Base-by-base conservation (phyloP, 768 basidiomycete genomes). In the Megacollybia marginata region DNA sequence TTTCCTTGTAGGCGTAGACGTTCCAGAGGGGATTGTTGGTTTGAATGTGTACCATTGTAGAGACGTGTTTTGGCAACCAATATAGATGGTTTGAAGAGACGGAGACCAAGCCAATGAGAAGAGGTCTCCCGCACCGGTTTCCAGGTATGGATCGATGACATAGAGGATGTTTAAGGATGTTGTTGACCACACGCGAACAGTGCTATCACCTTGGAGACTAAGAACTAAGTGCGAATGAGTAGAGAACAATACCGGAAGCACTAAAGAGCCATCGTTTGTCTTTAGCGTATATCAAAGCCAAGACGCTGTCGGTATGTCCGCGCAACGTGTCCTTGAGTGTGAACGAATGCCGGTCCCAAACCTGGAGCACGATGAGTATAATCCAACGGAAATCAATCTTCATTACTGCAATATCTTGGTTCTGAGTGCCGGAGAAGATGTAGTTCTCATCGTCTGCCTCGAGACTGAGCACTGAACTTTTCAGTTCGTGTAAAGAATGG, bases 31-130 rank as follows among this genome's bases (percentile, higher is more conserved):
- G 55, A 18, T 33, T 47, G 36, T 43, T 48, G 40, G 50, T 46
- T 48, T 38, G 62, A 93, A 89, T 56, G 78, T 69, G 62, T 84
- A 81, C 91, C 91, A 96, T 59, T 96, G 91, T 28, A 96, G 73
- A 11, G 91, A 93, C 2, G 93, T 93, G 61, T 92, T 90, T 65
- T 96, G 90, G 61, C 91, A 93, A 19, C 93, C 93, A 33, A 95
- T 72, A 62, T 86, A 95, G 31, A 95, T 68, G 0, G 84, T 85
- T 50, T 82, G 81, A 20, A 82, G 68, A 18, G 71, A 59, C 1
- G 82, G 72, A 8, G 80, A 85, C 88, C 88, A 96, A 0, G 79
- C 77, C 1, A 95, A 71, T 34, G 87, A 91, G 67, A 90, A 94
- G 31, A 95, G 75, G 60, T 95, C 92, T 18, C 92, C 92, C 4